Evolutionary conservation across 139 green algal species (phyloP).

Genomic region (Asterochloris sp.): DNA sequence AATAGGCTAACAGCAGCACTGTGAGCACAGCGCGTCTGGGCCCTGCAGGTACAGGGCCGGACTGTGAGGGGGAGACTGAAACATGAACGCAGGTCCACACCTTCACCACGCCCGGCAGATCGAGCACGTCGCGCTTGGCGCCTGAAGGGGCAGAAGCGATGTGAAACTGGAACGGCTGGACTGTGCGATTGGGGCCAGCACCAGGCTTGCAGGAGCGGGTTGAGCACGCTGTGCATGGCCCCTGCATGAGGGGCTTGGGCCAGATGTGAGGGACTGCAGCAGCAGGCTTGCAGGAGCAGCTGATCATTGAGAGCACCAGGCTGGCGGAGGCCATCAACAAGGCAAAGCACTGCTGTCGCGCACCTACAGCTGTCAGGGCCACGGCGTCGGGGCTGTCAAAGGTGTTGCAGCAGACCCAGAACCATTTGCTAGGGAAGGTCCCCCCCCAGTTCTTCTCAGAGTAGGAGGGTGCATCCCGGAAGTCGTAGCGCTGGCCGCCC

Average conservation of each 20-base stretch:
- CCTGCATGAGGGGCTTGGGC: neutral
- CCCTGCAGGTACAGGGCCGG: too few relatives aligned
- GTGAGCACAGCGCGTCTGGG: too few relatives aligned
- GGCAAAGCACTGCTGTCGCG: constrained; percentile 33
- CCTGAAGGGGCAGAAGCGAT: too few relatives aligned
- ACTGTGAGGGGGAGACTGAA: too few relatives aligned
- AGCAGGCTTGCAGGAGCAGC: neutral
- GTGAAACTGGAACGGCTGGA: too few relatives aligned
- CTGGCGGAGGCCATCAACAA: neutral
- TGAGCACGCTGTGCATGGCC: too few relatives aligned
- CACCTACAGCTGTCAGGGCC: constrained; percentile 83
- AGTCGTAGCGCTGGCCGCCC: constrained; percentile 72
- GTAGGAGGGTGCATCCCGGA: constrained; percentile 70
- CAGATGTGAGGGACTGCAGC: neutral
- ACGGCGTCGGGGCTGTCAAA: constrained; percentile 67
- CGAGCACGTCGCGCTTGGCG: too few relatives aligned
- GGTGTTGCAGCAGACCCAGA: constrained; percentile 93
- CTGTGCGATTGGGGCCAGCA: too few relatives aligned
- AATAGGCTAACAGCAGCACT: neutral
- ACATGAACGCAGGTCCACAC: too few relatives aligned
- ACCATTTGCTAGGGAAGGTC: constrained; percentile 91
- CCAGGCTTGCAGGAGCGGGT: too few relatives aligned
- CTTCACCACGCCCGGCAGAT: too few relatives aligned
- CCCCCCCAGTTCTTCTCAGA: constrained; percentile 98
- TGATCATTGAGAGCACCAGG: neutral